Base-by-base conservation (phyloP, 176 grass and related monocot species). In the Luzula sylvatica region DNA sequence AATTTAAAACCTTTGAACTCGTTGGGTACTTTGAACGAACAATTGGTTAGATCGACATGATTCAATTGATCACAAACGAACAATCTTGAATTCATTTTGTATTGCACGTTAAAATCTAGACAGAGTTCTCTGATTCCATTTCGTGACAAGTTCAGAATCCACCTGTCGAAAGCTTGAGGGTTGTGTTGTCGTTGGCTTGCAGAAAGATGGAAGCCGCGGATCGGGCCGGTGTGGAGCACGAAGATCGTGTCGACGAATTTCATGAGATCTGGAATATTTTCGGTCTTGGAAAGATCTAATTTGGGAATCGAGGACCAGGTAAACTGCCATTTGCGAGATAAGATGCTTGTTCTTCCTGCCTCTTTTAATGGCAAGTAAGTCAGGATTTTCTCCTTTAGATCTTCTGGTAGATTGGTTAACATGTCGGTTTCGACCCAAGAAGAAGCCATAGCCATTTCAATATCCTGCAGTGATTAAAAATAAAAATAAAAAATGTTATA, bases 261-360 rank as follows among this genome's bases (percentile, higher is more conserved):
- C 11, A 4, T 3, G 7, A 46, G 8, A 38, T 11, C 25, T 9
- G 2, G 12, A 41, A 26, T 13, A 8, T 7, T 35, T 35, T 32
- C 26, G 29, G n/a, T n/a, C n/a, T 58, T 24, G 14, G 11, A 13
- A 12, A 58, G 5, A 1, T 14, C 24, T 32, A 58, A 38, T n/a
- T 58, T 12, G 15, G 54, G 54, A 28, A 58, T 58, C 3, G 12
- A 58, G 18, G 54, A 13, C 54, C 54, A 58, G 8, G 32, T 18
- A 38, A 35, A 58, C 18, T 24, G 29, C 54, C 3, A 58, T 38
- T 58, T 26, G 4, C 54, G 29, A 6, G 54, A 58, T 58, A 35
- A 58, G 54, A 58, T 32, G 32, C 54, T 58, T 58, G 54, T 58
- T 58, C 54, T 5, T 18, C 26, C 54, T 8, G 54, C 54, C 26